Evolutionary conservation across 2,329 filamentous ascomycete species (phyloP).

Genomic region (Sporothrix brasiliensis): DNA sequence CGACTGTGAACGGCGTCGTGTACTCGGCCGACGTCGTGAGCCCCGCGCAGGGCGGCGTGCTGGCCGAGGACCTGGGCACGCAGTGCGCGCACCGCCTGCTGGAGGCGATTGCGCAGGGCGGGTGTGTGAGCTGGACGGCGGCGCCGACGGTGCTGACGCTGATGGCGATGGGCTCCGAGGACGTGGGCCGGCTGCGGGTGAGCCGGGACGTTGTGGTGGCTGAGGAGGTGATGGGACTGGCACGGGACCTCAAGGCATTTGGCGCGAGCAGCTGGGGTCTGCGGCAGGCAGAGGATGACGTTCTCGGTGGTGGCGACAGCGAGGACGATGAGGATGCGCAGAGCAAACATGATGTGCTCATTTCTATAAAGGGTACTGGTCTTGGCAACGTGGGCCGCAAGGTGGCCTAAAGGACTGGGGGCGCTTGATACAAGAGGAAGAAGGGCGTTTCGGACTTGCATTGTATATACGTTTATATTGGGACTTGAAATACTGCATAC

Average conservation of each 20-base stretch:
- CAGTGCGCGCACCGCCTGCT: slow-evolving; percentile 86
- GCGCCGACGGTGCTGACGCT: slow-evolving; percentile 76
- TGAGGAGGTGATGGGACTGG: slow-evolving; percentile 77
- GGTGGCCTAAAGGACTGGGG: slow-evolving; percentile 52
- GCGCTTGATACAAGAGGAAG: not conserved
- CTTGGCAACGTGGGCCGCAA: slow-evolving; percentile 96
- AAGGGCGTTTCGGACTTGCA: slow-evolving; percentile 22
- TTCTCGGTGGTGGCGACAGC: slow-evolving; percentile 62
- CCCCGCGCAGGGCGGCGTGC: slow-evolving; percentile 75
- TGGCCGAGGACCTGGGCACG: slow-evolving; percentile 88
- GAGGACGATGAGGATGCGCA: slow-evolving; percentile 59
- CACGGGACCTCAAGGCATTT: slow-evolving; percentile 84
- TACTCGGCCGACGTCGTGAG: slow-evolving; percentile 83
- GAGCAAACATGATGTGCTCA: slow-evolving; percentile 64
- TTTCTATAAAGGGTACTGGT: slow-evolving; percentile 89
- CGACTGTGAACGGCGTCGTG: slow-evolving; percentile 75
- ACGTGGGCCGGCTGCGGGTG: slow-evolving; percentile 83
- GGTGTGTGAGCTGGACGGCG: slow-evolving; percentile 74
- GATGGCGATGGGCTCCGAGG: slow-evolving; percentile 98
- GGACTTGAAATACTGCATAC: slow-evolving; percentile 18
- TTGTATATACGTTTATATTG: slow-evolving; percentile 20
- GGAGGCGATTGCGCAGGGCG: slow-evolving; percentile 78
- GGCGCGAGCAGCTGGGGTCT: slow-evolving; percentile 90
- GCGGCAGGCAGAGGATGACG: slow-evolving; percentile 68
- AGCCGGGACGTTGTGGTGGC: slow-evolving; percentile 80